Evolutionary conservation across 75 land plant species (phyloP).

Genomic region (Azolla pinnata): DNA sequence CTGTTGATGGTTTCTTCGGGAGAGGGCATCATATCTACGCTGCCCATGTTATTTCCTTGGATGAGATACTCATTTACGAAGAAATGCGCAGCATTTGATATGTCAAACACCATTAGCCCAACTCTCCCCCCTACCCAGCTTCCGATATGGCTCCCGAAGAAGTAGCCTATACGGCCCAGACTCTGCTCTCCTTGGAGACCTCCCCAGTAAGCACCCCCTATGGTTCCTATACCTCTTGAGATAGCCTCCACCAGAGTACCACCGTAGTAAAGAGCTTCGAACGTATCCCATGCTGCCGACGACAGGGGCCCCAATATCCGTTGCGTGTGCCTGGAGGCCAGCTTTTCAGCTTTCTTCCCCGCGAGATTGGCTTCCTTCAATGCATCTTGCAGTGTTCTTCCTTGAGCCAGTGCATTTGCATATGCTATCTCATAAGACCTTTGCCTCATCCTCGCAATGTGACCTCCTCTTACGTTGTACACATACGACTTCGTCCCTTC

Average conservation of each 20-base stretch:
- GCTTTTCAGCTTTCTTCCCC: constrained; percentile 29
- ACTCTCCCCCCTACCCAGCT: constrained; percentile 41
- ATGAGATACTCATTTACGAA: constrained; percentile 5
- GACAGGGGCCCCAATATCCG: constrained; percentile 29
- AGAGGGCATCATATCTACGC: no score
- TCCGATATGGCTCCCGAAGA: constrained; percentile 33
- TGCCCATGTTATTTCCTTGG: no score
- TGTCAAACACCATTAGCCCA: constrained; percentile 34
- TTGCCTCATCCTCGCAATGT: constrained; percentile 27
- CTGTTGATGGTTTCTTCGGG: no score
- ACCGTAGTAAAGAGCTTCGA: constrained; percentile 41
- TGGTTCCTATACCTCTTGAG: constrained; percentile 29
- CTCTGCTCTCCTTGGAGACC: constrained; percentile 30
- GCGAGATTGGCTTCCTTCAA: constrained; percentile 18
- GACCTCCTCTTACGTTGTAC: constrained; percentile 19
- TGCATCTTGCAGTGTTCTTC: constrained; percentile 20
- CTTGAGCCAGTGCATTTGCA: constrained; percentile 19
- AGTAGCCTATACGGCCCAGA: constrained; percentile 40
- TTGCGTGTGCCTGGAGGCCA: constrained; percentile 10
- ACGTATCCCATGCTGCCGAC: constrained; percentile 37
- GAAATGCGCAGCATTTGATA: constrained; percentile 14
- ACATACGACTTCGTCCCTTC: constrained; percentile 29
- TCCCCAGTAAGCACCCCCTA: constrained; percentile 33
- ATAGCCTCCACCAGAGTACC: constrained; percentile 23
- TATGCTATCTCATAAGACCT: constrained; percentile 24